phyloP scores from a whole-genome alignment of 225 moss, liverwort and hornwort genomes.

The Pseudisothecium myosuroides region DNA sequence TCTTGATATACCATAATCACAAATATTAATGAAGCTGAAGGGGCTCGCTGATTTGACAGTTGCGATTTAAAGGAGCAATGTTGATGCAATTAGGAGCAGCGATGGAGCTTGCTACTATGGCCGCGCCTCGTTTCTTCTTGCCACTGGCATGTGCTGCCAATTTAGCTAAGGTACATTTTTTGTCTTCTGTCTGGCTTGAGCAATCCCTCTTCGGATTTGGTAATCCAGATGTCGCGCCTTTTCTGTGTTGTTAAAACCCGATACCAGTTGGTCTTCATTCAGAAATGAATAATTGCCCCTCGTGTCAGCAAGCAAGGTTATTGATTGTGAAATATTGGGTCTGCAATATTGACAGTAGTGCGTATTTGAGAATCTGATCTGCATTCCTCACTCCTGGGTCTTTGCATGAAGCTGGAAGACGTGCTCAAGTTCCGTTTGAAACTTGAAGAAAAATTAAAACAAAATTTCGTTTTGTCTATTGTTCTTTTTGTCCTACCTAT shows the following conservation, averaged over 20 bases:
- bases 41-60: conserved; percentile 48
- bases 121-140: conserved; percentile 64
- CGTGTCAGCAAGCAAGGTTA: background rate
- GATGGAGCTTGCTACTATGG: conserved; percentile 87
- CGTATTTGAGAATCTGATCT: background rate
- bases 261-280: background rate
- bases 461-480: background rate
- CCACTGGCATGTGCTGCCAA: conserved; percentile 97
- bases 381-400: background rate
- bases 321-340: background rate
- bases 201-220: background rate
- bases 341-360: background rate
- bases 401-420: background rate
- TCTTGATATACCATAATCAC: background rate
- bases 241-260: background rate
- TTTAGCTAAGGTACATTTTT: conserved; percentile 66
- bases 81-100: conserved; percentile 96
- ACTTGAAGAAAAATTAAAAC: background rate
- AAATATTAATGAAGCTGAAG: background rate
- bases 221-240: background rate
- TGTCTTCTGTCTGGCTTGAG: background rate
- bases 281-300: background rate
- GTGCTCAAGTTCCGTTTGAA: background rate
- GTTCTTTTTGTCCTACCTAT: background rate
- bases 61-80: conserved; percentile 92